Conservation (phyloP, 495 filamentous ascomycete species). For the Penicillium cataractarum region DNA sequence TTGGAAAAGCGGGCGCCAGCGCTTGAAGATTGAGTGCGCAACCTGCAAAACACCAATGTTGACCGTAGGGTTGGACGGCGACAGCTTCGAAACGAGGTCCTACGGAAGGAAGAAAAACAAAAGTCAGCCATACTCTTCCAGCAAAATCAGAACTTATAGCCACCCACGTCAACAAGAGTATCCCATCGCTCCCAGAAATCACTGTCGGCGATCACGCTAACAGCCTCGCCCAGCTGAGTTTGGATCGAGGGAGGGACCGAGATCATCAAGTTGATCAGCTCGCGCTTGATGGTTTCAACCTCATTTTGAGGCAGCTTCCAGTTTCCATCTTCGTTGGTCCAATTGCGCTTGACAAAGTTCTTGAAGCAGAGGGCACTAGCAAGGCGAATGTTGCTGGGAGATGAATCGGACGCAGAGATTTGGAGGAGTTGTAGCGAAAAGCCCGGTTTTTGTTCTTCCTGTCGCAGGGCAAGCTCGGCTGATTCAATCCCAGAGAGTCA, state of each 20-base stretch:
- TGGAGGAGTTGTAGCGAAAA: slow-evolving; percentile 89
- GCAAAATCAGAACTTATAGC: not conserved
- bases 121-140: not conserved
- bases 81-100: slow-evolving; percentile 88
- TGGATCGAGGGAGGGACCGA: slow-evolving; percentile 84
- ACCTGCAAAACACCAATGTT: slow-evolving; percentile 96
- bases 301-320: slow-evolving; percentile 82
- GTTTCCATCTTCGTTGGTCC: slow-evolving; percentile 89
- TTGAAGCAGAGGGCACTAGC: slow-evolving; percentile 96
- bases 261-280: slow-evolving; percentile 96
- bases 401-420: slow-evolving; percentile 74
- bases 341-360: slow-evolving; percentile 93
- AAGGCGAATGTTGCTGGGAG: slow-evolving; percentile 75
- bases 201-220: slow-evolving; percentile 95
- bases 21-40: slow-evolving; percentile 95
- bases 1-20: slow-evolving; percentile 91
- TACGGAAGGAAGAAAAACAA: slow-evolving; percentile 26
- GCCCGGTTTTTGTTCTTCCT: slow-evolving; percentile 75
- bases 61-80: slow-evolving; percentile 70
- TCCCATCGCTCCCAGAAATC: slow-evolving; percentile 98
- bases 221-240: slow-evolving; percentile 90
- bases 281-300: slow-evolving; percentile 85
- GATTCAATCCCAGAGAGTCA: slow-evolving; percentile 18
- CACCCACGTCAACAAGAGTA: slow-evolving; percentile 75
- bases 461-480: slow-evolving; percentile 81